Evolutionary conservation across 1,284 basidiomycete species (phyloP).

Genomic region (Sphagnurus paluster): DNA sequence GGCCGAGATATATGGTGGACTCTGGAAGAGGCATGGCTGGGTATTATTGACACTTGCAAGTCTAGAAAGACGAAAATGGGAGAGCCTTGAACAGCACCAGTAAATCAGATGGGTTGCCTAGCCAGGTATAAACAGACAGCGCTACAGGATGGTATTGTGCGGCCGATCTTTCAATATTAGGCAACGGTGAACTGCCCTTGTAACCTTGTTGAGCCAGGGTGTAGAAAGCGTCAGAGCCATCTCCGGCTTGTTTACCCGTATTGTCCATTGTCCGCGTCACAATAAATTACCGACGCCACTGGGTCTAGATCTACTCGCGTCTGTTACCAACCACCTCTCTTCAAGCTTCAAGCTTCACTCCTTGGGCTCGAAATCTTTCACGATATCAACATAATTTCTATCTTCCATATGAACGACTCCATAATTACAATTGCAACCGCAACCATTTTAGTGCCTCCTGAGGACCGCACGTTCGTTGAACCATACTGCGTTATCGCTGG

Average conservation of each 20-base stretch:
- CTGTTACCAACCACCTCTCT: too few species aligned
- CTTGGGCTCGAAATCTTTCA: too few species aligned
- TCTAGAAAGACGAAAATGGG: too few species aligned
- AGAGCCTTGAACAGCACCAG: too few species aligned
- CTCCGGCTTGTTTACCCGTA: conserved; percentile 13
- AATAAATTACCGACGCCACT: too few species aligned
- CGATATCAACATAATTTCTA: too few species aligned
- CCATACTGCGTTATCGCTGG: not conserved
- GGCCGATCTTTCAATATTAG: conserved; percentile 1
- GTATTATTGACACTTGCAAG: not conserved
- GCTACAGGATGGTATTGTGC: not conserved
- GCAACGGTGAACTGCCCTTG: not conserved
- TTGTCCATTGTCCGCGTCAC: conserved; percentile 8
- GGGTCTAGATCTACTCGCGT: too few species aligned
- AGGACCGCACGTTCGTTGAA: conserved; percentile 18
- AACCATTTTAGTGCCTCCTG: too few species aligned
- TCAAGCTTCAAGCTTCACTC: not conserved
- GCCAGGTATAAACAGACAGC: not conserved
- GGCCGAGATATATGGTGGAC: conserved; percentile 54
- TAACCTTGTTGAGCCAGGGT: conserved; percentile 1
- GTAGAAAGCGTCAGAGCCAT: not conserved
- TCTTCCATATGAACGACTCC: too few species aligned
- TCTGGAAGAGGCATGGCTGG: conserved; percentile 63
- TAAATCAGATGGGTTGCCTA: too few species aligned
- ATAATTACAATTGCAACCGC: too few species aligned